Evolutionary conservation across 352 stramenopile genomes (phyloP).

Genomic region (Phytophthora colocasiae): DNA sequence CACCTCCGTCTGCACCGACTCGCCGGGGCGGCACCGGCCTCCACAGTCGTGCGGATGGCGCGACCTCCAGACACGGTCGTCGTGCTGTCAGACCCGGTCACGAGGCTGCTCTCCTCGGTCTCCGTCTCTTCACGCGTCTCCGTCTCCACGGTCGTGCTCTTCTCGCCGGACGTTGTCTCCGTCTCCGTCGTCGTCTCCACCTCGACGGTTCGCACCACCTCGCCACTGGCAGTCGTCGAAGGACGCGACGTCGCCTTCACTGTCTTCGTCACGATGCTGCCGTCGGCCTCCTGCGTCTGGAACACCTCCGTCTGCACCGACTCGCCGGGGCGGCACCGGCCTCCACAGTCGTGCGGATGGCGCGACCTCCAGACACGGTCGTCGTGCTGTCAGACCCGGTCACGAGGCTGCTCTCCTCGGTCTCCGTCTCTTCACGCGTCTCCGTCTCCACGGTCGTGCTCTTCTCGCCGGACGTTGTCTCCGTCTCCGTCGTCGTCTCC

Average conservation of each 20-base stretch:
- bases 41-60: no score
- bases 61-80: no score
- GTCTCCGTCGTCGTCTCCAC: constrained; percentile 29
- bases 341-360: no score
- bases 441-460: no score
- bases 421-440: no score
- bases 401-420: no score
- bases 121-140: constrained; percentile 14
- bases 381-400: no score
- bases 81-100: no score
- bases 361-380: no score
- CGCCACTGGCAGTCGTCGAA: constrained; percentile 15
- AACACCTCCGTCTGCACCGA: constrained; percentile 32
- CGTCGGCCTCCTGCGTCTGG: constrained; percentile 21
- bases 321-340: constrained; percentile 3
- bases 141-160: constrained; percentile 29
- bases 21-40: background rate
- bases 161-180: constrained; percentile 22
- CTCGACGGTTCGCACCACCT: constrained; percentile 20
- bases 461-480: no score
- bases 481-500: no score
- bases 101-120: no score
- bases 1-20: constrained; percentile 31
- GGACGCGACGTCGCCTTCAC: constrained; percentile 16
- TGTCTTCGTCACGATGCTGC: constrained; percentile 26